Percentiles rank a stretch among this genome's conserved stretches.
Evolutionary conservation across 1,139 yeast genomes (phyloP).

Genomic region (Suzukiozyma palmioleophila): DNA sequence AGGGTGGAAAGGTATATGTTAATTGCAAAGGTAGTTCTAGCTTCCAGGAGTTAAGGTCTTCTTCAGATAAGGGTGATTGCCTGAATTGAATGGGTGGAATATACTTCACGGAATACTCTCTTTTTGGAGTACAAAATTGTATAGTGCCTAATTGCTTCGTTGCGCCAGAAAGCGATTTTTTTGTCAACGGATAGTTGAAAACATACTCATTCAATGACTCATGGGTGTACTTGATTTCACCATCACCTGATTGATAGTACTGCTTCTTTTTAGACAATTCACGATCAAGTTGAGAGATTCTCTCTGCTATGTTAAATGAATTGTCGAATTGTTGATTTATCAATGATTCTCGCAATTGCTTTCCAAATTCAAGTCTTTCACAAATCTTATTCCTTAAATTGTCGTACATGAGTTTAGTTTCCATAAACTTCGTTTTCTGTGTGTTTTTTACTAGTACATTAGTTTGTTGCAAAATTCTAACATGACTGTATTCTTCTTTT

Average conservation of each 20-base stretch:
- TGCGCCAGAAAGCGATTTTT: constrained; percentile 12
- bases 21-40: constrained; percentile 28
- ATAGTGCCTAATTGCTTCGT: constrained; percentile 15
- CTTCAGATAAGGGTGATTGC: constrained; percentile 5
- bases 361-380: constrained; percentile 23
- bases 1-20: constrained; percentile 7
- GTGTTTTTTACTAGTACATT: constrained; percentile 9
- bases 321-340: constrained; percentile 11
- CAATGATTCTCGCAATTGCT: constrained; percentile 17
- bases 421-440: constrained; percentile 14
- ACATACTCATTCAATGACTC: constrained; percentile 11
- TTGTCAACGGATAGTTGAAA: constrained; percentile 12
- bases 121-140: constrained; percentile 24
- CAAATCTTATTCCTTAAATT: constrained; percentile 24
- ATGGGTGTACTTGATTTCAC: constrained; percentile 10
- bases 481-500: constrained; percentile 24
- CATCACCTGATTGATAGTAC: constrained; percentile 11
- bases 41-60: constrained; percentile 21
- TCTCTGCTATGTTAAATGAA: constrained; percentile 13
- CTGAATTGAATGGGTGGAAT: constrained; percentile 29
- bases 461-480: constrained; percentile 28
- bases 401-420: constrained; percentile 20
- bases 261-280: constrained; percentile 18
- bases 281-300: constrained; percentile 14
- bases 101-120: constrained; percentile 23